Percentiles rank a stretch among this genome's conserved stretches.
phyloP scores from a whole-genome alignment of 164 flowering plant species.

The Malania oleifera region DNA sequence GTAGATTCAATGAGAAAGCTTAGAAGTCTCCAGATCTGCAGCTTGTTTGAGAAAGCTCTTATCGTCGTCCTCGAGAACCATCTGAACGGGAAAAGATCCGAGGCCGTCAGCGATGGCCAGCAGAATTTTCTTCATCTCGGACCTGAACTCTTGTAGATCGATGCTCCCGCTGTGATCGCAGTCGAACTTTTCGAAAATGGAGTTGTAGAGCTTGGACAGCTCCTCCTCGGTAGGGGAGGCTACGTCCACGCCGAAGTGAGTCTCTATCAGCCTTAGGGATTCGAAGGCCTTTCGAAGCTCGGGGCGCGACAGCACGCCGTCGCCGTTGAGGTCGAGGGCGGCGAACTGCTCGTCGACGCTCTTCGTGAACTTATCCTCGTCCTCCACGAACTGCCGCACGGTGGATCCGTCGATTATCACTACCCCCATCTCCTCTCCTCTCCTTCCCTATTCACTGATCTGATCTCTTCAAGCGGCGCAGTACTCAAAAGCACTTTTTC shows the following conservation, averaged over 20 bases:
- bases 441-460: too few species aligned
- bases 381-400: conserved; percentile 49
- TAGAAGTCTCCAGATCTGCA: conserved; percentile 70
- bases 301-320: conserved; percentile 69
- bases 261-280: conserved; percentile 58
- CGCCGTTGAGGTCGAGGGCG: conserved; percentile 59
- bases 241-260: conserved; percentile 70
- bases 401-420: conserved; percentile 74
- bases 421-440: conserved; percentile 53
- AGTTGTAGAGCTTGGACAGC: conserved; percentile 63
- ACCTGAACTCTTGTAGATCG: conserved; percentile 60
- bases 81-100: conserved; percentile 70
- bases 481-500: too few species aligned
- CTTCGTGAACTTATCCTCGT: conserved; percentile 57
- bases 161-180: conserved; percentile 60
- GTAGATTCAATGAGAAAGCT: too few species aligned
- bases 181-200: conserved; percentile 74
- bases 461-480: too few species aligned
- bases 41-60: conserved; percentile 54
- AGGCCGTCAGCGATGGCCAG: conserved; percentile 85
- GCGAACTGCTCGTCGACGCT: conserved; percentile 49
- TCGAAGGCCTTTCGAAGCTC: conserved; percentile 80
- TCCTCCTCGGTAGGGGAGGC: conserved; percentile 61
- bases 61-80: conserved; percentile 68
- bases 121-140: conserved; percentile 80